These are phyloP conservation scores for Colletotrichum scovillei DNA, from an alignment of 2,329 filamentous ascomycete species.

Conservation along the genomic window DNA sequence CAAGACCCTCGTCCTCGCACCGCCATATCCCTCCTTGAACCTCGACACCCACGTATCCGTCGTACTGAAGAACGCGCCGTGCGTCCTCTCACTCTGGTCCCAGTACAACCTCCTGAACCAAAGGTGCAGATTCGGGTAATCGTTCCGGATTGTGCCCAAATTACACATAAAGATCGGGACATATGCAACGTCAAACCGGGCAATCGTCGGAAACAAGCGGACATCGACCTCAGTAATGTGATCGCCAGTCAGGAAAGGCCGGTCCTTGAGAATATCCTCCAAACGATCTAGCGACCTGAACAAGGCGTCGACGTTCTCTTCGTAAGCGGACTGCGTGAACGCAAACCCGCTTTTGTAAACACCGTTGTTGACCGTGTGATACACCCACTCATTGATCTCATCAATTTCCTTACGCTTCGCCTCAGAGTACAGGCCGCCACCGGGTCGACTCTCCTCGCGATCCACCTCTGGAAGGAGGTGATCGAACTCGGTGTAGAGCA, in stretches of 20 bases:
- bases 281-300: slow-evolving; percentile 74
- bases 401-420: slow-evolving; percentile 69
- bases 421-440: slow-evolving; percentile 68
- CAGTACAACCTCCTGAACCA: slow-evolving; percentile 80
- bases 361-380: slow-evolving; percentile 62
- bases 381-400: slow-evolving; percentile 75
- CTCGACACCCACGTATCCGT: slow-evolving; percentile 65
- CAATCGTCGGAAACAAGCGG: slow-evolving; percentile 73
- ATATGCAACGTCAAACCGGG: slow-evolving; percentile 77
- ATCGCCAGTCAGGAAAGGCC: slow-evolving; percentile 72
- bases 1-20: slow-evolving; percentile 40
- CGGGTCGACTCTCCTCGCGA: slow-evolving; percentile 61
- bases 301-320: slow-evolving; percentile 67
- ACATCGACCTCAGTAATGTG: slow-evolving; percentile 77
- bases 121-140: slow-evolving; percentile 74
- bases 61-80: slow-evolving; percentile 73
- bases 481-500: slow-evolving; percentile 83
- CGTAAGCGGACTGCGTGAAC: slow-evolving; percentile 72
- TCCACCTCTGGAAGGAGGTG: slow-evolving; percentile 62
- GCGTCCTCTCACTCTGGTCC: slow-evolving; percentile 56
- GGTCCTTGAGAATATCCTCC: slow-evolving; percentile 65
- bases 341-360: slow-evolving; percentile 73
- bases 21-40: slow-evolving; percentile 46
- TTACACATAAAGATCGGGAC: slow-evolving; percentile 75
- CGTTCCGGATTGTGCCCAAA: slow-evolving; percentile 70